phyloP scores from a whole-genome alignment of 805 yeast genomes.

The Yamadazyma philogaea region DNA sequence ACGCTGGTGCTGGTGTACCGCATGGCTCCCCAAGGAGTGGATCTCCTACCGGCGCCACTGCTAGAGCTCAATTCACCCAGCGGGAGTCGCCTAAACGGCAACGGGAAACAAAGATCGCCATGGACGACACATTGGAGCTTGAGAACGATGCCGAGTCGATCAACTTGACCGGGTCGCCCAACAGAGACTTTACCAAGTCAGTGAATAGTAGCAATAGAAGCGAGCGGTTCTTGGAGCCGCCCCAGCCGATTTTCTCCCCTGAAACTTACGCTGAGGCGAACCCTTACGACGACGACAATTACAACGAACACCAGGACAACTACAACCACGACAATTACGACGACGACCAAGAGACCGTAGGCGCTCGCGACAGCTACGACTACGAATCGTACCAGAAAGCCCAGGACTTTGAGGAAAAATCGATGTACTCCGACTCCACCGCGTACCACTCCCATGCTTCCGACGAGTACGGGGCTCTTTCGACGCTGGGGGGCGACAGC shows the following conservation, averaged over 20 bases:
- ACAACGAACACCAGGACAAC: too few relatives aligned
- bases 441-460: slow-evolving; percentile 32
- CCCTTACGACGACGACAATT: slow-evolving; percentile 22
- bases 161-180: slow-evolving; percentile 36
- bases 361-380: slow-evolving; percentile 23
- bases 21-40: not conserved
- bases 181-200: slow-evolving; percentile 26
- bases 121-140: slow-evolving; percentile 41
- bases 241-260: slow-evolving; percentile 64
- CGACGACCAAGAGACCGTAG: slow-evolving; percentile 14
- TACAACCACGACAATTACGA: too few relatives aligned
- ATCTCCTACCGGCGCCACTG: slow-evolving; percentile 29
- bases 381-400: slow-evolving; percentile 37
- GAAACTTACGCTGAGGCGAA: slow-evolving; percentile 62
- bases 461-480: slow-evolving; percentile 8
- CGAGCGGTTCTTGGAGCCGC: slow-evolving; percentile 56
- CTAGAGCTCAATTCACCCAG: slow-evolving; percentile 65
- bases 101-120: slow-evolving; percentile 43
- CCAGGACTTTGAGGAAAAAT: slow-evolving; percentile 29
- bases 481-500: slow-evolving; percentile 16
- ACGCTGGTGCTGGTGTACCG: not conserved
- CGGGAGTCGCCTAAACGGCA: slow-evolving; percentile 71
- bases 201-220: slow-evolving; percentile 37
- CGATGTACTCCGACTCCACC: slow-evolving; percentile 34
- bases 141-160: slow-evolving; percentile 25